phyloP scores from a whole-genome alignment of 1,139 yeast species.

The Saccharomyces hybrid region DNA sequence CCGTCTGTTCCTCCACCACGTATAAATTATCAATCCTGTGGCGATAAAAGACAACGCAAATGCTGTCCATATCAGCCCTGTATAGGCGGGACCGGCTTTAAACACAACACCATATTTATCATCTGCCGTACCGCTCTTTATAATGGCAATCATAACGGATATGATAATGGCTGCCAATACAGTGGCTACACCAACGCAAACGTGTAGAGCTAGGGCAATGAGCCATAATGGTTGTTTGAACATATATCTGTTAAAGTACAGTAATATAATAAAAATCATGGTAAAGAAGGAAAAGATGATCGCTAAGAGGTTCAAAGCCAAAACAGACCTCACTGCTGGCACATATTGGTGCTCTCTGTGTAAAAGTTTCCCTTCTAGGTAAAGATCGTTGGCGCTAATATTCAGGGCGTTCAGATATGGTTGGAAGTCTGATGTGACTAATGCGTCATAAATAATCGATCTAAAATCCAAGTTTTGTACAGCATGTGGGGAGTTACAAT shows the following conservation, averaged over 20 bases:
- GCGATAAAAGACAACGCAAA: slow-evolving; percentile 15
- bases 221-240: slow-evolving; percentile 4
- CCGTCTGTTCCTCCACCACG: slow-evolving; percentile 1
- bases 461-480: slow-evolving; percentile 27
- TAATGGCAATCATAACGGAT: slow-evolving; percentile 20
- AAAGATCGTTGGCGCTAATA: slow-evolving; percentile 23
- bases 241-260: slow-evolving; percentile 4
- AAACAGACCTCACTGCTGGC: slow-evolving; percentile 26
- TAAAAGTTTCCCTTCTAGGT: slow-evolving; percentile 27
- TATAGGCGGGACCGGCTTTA: slow-evolving; percentile 17
- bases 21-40: background rate
- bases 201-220: slow-evolving; percentile 7
- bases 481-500: slow-evolving; percentile 26
- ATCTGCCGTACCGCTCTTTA: slow-evolving; percentile 23
- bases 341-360: slow-evolving; percentile 25
- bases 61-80: slow-evolving; percentile 23
- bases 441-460: slow-evolving; percentile 24
- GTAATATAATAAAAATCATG: slow-evolving; percentile 8
- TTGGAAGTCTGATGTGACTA: slow-evolving; percentile 25
- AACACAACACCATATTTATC: slow-evolving; percentile 24
- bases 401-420: slow-evolving; percentile 28
- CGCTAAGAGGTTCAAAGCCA: slow-evolving; percentile 26
- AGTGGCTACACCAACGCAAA: slow-evolving; percentile 12
- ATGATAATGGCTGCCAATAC: slow-evolving; percentile 18
- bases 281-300: slow-evolving; percentile 21